phyloP scores from a whole-genome alignment of 1,139 yeast genomes.

The Meyerozyma smithsonii region DNA sequence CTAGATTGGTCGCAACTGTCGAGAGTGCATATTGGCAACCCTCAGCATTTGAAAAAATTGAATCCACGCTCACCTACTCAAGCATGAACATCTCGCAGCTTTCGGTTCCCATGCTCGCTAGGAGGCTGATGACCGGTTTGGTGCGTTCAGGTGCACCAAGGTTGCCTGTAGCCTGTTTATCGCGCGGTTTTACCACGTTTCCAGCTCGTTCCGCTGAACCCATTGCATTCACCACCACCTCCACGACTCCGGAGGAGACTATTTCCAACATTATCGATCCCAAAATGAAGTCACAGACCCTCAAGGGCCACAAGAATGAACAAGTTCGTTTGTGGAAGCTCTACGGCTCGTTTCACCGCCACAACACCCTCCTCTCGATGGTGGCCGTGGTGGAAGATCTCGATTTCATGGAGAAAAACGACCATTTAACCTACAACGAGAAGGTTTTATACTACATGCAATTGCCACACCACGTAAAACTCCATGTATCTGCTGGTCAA shows the following conservation, averaged over 20 bases:
- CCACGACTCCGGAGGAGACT: neutral
- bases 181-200: neutral
- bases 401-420: conserved; percentile 53
- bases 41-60: neutral
- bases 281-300: conserved; percentile 1
- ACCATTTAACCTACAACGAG: conserved; percentile 60
- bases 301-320: conserved; percentile 19
- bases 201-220: conserved; percentile 1
- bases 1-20: neutral
- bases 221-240: neutral
- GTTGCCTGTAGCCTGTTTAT: neutral
- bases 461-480: conserved; percentile 70
- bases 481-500: conserved; percentile 66
- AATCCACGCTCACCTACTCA: neutral
- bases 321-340: conserved; percentile 57
- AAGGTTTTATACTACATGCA: conserved; percentile 73
- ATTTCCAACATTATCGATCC: conserved; percentile 1
- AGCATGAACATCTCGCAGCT: neutral
- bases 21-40: neutral
- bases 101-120: neutral
- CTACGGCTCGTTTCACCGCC: conserved; percentile 72
- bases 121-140: neutral
- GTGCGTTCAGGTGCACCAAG: neutral
- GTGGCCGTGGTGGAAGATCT: conserved; percentile 68
- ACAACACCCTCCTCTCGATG: conserved; percentile 77